Base-by-base conservation (phyloP, 2,329 filamentous ascomycete genomes). In the Aspergillus costaricaensis region DNA sequence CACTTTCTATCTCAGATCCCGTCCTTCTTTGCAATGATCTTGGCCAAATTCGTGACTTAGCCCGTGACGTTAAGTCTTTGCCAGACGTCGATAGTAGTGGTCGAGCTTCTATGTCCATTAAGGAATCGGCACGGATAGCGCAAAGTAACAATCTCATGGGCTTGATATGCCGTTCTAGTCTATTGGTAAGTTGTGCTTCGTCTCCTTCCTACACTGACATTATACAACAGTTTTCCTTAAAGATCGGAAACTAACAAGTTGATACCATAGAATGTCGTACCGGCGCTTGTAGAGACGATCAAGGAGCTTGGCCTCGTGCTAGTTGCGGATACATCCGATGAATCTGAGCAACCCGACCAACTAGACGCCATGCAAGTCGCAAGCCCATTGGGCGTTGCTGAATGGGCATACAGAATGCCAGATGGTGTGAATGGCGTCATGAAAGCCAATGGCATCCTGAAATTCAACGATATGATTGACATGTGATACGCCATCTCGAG, bases 81-180 rank as follows among this genome's bases (percentile, higher is more conserved):
- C 76, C 78, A 38, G 79, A 77, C 58, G 72, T 85, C 49, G 72
- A 81, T 48, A 85, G 83, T 67, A 91, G 87, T 66, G 91, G 91
- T 15, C 84, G 89, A 58, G 86, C 88, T 51, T 90, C 89, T 14
- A 89, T 89, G 65, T 96, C 92, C 5, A 91, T 98, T 67, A 99
- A 98, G 79, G 94, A 99, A 75, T 91, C 91, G 4, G 95, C 97
- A 14, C 86, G 93, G 65, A 92, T 96, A 72, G 93, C 94, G 21
- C 91, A 96, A 76, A 91, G 89, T 73, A 99, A 99, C 75, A 99
- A 99, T 74, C 91, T 99, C 67, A 99, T 99, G 95, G 95, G 95
- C 3, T 76, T 99, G 71, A 91, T 98, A 62, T 97, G 93, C 78
- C 92, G 89, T 68, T 94, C 91, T 32, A 86, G 90, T 67, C 82